phyloP scores from a whole-genome alignment of 306 rosid genomes.

The Trifolium dubium region DNA sequence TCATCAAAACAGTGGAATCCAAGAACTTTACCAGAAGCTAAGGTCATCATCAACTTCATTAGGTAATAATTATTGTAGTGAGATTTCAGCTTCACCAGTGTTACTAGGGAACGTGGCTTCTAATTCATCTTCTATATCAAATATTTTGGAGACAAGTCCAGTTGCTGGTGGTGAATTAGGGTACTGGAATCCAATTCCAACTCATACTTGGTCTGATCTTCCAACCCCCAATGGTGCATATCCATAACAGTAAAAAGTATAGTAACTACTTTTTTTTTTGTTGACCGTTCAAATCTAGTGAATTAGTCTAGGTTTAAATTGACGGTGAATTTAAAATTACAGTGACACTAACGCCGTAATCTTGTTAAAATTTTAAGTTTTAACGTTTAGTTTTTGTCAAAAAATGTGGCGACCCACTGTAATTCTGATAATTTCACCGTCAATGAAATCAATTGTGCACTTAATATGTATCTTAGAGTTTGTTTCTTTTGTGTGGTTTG shows the following conservation, averaged over 20 bases:
- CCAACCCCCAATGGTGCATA: constrained; percentile 84
- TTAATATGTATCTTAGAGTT: constrained; percentile 41
- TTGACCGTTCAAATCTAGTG: constrained; percentile 3
- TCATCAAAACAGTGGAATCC: constrained; percentile 57
- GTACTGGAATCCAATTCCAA: constrained; percentile 70
- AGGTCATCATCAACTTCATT: constrained; percentile 50
- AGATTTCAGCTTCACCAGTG: constrained; percentile 44
- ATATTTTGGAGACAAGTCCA: constrained; percentile 66
- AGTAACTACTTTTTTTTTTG: constrained; percentile 23
- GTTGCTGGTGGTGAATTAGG: constrained; percentile 70
- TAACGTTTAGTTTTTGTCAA: background rate
- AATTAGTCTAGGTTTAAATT: background rate
- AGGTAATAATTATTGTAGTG: constrained; percentile 48
- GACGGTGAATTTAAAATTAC: background rate
- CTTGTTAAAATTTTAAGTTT: background rate
- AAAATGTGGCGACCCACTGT: background rate
- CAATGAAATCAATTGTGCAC: background rate
- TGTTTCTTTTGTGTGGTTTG: constrained; percentile 36
- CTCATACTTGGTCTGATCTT: constrained; percentile 81
- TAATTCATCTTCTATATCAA: constrained; percentile 53
- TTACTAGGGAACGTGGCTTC: constrained; percentile 59
- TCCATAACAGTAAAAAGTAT: constrained; percentile 45
- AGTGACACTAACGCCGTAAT: background rate
- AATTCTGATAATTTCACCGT: background rate
- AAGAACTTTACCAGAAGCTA: constrained; percentile 77